phyloP scores from a whole-genome alignment of 768 basidiomycete species.

The Lactarius deliciosus region DNA sequence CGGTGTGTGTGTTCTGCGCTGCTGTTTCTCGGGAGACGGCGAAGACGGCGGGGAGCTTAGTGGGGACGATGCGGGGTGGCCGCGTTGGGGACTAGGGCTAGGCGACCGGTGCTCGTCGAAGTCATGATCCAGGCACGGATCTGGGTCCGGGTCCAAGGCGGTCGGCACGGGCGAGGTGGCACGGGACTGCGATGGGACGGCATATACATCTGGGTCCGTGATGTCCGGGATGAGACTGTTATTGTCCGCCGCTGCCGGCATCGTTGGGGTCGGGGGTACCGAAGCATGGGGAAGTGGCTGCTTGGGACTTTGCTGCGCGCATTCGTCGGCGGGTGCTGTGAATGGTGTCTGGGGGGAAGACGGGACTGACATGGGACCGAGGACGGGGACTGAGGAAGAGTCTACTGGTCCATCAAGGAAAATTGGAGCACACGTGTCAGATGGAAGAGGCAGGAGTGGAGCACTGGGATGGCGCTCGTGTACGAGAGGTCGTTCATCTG shows the following conservation, averaged over 20 bases:
- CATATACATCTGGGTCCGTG: background rate
- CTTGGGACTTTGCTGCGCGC: background rate
- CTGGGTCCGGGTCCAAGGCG: background rate
- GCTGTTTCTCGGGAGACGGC: constrained; percentile 14
- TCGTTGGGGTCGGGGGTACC: background rate
- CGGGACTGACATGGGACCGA: background rate
- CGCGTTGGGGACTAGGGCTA: background rate
- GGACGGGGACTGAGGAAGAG: background rate
- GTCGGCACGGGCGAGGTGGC: constrained; percentile 20
- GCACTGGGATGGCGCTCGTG: constrained; percentile 5
- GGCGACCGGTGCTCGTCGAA: background rate
- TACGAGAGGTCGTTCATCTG: constrained; percentile 7
- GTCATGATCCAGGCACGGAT: background rate
- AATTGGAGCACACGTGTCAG: background rate
- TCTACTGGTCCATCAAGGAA: background rate
- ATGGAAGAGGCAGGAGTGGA: background rate
- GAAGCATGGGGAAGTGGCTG: background rate
- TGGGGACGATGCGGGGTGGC: constrained; percentile 18
- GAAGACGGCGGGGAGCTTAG: constrained; percentile 25
- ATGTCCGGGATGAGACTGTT: background rate
- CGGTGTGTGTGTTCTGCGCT: background rate
- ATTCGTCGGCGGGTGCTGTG: background rate
- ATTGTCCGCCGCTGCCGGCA: background rate
- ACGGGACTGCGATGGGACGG: background rate
- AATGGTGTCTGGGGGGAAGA: background rate